A percentile compares a stretch with the other conserved stretches of the same genome.
Evolutionary conservation across 805 yeast genomes (phyloP).

Genomic region (Cyberlindnera japonica): DNA sequence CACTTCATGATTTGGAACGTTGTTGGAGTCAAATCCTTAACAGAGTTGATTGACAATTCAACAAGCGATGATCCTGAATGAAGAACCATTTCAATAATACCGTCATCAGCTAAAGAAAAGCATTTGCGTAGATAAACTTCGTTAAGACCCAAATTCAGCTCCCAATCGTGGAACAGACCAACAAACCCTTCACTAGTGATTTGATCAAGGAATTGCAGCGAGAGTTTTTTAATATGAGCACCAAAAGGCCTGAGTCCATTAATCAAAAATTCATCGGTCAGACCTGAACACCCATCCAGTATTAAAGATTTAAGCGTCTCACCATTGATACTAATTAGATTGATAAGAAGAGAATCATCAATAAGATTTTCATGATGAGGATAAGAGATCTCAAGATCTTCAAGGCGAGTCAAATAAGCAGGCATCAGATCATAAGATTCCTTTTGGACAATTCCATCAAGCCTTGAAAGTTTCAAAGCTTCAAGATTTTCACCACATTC

Average conservation of each 20-base stretch:
- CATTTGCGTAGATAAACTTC: constrained; percentile 64
- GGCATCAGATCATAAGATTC: constrained; percentile 62
- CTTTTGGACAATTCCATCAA: constrained; percentile 66
- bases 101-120: constrained; percentile 56
- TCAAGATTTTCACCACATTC: constrained; percentile 55
- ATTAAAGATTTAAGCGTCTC: constrained; percentile 51
- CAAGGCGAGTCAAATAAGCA: constrained; percentile 51
- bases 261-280: constrained; percentile 60
- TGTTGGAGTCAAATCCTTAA: constrained; percentile 50
- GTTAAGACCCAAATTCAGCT: constrained; percentile 52
- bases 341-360: constrained; percentile 62
- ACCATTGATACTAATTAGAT: constrained; percentile 60
- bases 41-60: constrained; percentile 69
- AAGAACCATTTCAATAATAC: constrained; percentile 52
- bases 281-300: constrained; percentile 68
- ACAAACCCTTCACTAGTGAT: constrained; percentile 67
- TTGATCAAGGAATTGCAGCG: constrained; percentile 56
- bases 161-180: constrained; percentile 55
- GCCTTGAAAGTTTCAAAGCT: constrained; percentile 56
- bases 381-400: constrained; percentile 60
- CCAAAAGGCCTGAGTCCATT: constrained; percentile 62
- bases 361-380: constrained; percentile 65
- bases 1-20: constrained; percentile 46
- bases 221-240: constrained; percentile 50
- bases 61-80: constrained; percentile 67